These are phyloP conservation scores for Tubosaeta sp. DNA, from an alignment of 768 basidiomycete species.

Conservation along the genomic window DNA sequence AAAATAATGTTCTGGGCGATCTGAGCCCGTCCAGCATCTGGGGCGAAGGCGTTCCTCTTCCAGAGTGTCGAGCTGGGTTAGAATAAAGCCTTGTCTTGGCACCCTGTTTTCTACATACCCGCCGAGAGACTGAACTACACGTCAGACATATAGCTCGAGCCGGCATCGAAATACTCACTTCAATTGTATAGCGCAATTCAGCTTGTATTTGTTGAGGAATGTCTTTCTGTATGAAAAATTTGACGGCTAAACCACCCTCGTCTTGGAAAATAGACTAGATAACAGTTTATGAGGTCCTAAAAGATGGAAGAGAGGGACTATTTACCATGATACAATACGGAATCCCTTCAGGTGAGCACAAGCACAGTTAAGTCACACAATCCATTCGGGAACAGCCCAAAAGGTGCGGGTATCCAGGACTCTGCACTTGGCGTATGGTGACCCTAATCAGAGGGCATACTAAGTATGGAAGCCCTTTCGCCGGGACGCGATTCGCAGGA, in stretches of 20 bases:
- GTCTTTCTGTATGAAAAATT: slow-evolving; percentile 84
- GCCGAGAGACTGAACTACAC: slow-evolving; percentile 52
- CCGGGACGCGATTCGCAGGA: no score
- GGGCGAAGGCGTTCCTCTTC: slow-evolving; percentile 73
- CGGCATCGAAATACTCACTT: slow-evolving; percentile 37
- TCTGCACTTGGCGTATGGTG: no score
- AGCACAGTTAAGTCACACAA: no score
- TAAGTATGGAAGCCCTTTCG: no score
- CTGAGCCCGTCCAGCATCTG: slow-evolving; percentile 65
- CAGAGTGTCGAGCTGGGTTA: slow-evolving; percentile 60
- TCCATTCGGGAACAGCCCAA: no score
- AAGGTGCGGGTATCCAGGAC: no score
- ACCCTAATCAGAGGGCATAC: no score
- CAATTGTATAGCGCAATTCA: slow-evolving; percentile 69
- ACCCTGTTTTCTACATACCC: slow-evolving; percentile 77
- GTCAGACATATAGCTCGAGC: slow-evolving; percentile 5
- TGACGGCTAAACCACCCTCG: slow-evolving; percentile 59
- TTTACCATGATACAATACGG: slow-evolving; percentile 28
- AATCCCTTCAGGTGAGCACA: no score
- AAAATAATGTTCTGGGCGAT: slow-evolving; percentile 71
- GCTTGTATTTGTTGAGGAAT: slow-evolving; percentile 62
- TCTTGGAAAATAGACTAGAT: slow-evolving; percentile 71
- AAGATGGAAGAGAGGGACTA: neutral
- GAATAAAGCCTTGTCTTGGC: slow-evolving; percentile 69
- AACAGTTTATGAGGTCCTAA: slow-evolving; percentile 2